Conservation (phyloP, 805 yeast genomes). For the Wickerhamiella alocasiicola region DNA sequence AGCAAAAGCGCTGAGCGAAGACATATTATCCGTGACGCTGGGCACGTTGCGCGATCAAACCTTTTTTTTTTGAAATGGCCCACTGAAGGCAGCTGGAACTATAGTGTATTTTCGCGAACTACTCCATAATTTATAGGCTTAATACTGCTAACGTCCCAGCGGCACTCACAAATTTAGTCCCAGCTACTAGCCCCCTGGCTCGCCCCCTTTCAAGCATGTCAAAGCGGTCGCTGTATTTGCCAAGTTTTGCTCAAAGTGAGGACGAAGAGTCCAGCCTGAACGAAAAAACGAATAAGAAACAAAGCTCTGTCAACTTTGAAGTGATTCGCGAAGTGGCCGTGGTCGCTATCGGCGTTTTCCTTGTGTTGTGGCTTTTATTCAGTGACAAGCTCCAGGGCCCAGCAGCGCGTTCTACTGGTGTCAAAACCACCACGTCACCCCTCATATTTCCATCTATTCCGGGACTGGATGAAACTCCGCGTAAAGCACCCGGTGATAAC, state of each 20-base stretch:
- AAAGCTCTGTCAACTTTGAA: slow-evolving; percentile 17
- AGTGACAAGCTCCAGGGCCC: slow-evolving; percentile 13
- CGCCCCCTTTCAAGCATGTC: too few species aligned
- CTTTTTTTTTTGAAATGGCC: too few species aligned
- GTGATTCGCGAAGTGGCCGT: slow-evolving; percentile 19
- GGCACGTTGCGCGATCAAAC: too few species aligned
- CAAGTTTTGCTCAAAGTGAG: slow-evolving; percentile 13
- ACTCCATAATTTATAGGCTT: too few species aligned
- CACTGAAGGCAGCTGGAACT: too few species aligned
- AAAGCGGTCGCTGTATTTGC: slow-evolving; percentile 6
- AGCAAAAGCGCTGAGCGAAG: too few species aligned
- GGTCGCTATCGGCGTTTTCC: slow-evolving; percentile 19
- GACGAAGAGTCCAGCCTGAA: slow-evolving; percentile 12
- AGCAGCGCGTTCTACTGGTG: slow-evolving; percentile 8
- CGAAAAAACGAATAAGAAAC: slow-evolving; percentile 8
- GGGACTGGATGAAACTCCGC: slow-evolving; percentile 12
- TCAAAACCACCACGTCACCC: slow-evolving; percentile 13
- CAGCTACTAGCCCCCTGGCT: not conserved
- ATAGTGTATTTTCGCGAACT: too few species aligned
- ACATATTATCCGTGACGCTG: too few species aligned
- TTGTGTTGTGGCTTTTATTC: slow-evolving; percentile 23
- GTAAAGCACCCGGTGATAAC: slow-evolving; percentile 27
- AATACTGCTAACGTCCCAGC: too few species aligned
- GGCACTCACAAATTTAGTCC: too few species aligned
- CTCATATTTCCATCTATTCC: slow-evolving; percentile 22